Base-by-base conservation (phyloP, 305 asterid genomes). In the Fraxinus albicans region DNA sequence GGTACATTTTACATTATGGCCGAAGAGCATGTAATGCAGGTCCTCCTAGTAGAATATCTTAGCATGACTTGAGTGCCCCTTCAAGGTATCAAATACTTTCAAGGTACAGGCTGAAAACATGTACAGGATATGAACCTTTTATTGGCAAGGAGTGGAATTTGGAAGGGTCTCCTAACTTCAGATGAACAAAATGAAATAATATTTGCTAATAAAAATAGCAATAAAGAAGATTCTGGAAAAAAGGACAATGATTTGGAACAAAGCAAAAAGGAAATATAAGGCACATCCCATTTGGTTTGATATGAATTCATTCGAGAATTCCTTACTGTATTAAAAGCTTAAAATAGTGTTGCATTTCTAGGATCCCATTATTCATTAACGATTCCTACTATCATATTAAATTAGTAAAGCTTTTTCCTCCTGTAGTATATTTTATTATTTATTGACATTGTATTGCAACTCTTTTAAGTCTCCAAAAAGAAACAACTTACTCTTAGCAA, bases 21-120 rank as follows among this genome's bases (percentile, higher is more conserved):
- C 69, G 27, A 34, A 15, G 25, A 77, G 63, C 44, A 3, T 80
- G 69, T 79, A 74, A 58, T 34, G 72, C 25, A 2, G n/a, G 67
- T 38, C 44, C 44, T 80, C 76, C 85, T 76, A 82, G 76, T 58
- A 21, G 38, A 42, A 75, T 81, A 47, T 33, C 83, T 73, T 35
- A 40, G 81, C 84, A 78, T 78, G 17, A 76, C 77, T 80, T 72
- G 23, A 79, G 47, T 76, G 65, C 40, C 13, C 47, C 8, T 40
- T 40, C 47, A 40, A 40, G 47, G 47, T 40, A 8, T 40, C 47
- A 40, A 8, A 2, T 38, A 79, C n/a, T 86, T 73, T 53, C 29
- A 21, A 31, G 40, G 73, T 60, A 53, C 38, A 67, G 72, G 77
- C 27, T 33, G 65, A 73, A 84, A 75, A 44, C 25, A 34, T 76